Base-by-base conservation (phyloP, 1,284 basidiomycete species). In the Cryptococcus sp. region DNA sequence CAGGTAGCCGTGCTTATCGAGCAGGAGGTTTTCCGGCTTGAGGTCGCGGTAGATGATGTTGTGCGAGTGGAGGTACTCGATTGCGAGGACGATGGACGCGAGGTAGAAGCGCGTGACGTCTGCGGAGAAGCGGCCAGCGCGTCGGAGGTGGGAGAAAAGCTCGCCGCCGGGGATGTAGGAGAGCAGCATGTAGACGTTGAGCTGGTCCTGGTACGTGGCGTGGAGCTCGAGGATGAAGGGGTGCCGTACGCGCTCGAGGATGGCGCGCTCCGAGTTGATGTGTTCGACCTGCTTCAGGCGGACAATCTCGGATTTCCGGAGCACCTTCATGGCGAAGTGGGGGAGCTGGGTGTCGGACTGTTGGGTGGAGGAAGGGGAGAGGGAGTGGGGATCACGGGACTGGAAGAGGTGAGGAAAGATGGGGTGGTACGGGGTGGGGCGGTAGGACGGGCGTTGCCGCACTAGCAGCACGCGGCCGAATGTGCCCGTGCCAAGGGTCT, bases 161-260 rank as follows among this genome's bases (percentile, higher is more conserved):
- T 82, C 81, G 53, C 81, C 81, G 8, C 81, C 81, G 2, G 79
- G 78, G 5, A 81, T 77, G 57, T 80, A 82, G 6, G 80, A 80
- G 45, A 82, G 69, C 43, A 82, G 66, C 79, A 82, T 80, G 71
- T 82, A 82, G 43, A 80, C 78, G 64, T 81, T 82, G 45, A 78
- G 69, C 57, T 75, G 71, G 65, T 82, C 81, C 62, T 82, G 77
- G 59, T 76, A 76, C n/a, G 75, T 77, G 12, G 71, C 64, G 57
- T 76, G 72, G 52, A 83, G 73, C 62, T 83, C 82, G 59, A 83
- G 81, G 49, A 83, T 75, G 71, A 83, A 83, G 5, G 81, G 81
- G 68, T 83, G 82, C 28, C 79, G 74, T 7, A 83, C 77, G 18
- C 78, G 72, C 16, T 79, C 79, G 44, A 83, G 73, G 52, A 82